Evolutionary conservation across 129 eudicot species (phyloP), one percentile per base, ranked within the genome.

Genomic region (Helichrysum umbraculigerum): DNA sequence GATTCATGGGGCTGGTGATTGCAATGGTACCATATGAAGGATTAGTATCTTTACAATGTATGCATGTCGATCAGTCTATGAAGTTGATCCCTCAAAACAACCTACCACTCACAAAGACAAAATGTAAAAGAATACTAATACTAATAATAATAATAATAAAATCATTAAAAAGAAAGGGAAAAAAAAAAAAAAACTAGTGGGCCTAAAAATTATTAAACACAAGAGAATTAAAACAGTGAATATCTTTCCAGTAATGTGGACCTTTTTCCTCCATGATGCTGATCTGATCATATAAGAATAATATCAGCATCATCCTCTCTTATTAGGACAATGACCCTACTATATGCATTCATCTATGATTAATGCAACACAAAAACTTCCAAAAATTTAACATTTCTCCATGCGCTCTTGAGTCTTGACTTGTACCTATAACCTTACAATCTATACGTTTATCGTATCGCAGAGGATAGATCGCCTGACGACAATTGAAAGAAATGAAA

Each of bases 321-420:
- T 76, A 69, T 25, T 20, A 74, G 65, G 79, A 80, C 70, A 80
- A 68, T 47, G 84, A 80, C 84, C 79, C 70, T 58, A 66, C 84
- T 41, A 64, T 41, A 64, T 80, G 83, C 70, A 73, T 56, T 57
- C 83, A 73, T 73, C 78, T 65, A 63, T 25, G 1, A 52, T 52
- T 72, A 54, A 54, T 56, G 79, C 74, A 56, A 66, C 83, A 79
- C 79, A 57, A 66, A 66, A 66, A 67, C 70, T 75, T 66, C 79
- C 79, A 73, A 73, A 73, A 39, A 14, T 3, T 11, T 59, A 8
- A 70, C 81, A 59, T 78, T 69, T 76, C 62, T 75, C 58, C 14
- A 41, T 41, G 47, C 47, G 10, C 2, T 41, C 47, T 39, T 39
- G 47, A 39, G 47, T 39, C 47, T 39, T 39, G 47, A 9, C 47